phyloP scores from a whole-genome alignment of 768 basidiomycete genomes.

The Termitomyces sp. region DNA sequence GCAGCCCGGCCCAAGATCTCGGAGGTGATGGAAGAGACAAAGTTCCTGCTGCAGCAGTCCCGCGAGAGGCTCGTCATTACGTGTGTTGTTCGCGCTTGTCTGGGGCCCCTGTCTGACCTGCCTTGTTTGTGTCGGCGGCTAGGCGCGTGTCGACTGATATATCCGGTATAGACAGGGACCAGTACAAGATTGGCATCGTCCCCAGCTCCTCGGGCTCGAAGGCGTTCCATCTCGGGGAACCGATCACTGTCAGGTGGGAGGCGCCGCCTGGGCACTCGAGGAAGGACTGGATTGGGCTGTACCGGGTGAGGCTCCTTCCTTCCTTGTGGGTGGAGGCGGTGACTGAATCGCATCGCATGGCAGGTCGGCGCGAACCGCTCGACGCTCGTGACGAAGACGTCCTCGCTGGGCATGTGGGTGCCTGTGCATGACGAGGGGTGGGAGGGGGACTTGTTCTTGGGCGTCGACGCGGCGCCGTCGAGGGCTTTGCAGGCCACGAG shows the following conservation, averaged over 20 bases:
- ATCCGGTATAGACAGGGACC: constrained; percentile 70
- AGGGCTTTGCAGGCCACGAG: constrained; percentile 38
- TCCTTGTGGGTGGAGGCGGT: neutral
- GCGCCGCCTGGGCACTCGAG: constrained; percentile 84
- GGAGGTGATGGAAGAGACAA: constrained; percentile 91
- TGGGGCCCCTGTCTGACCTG: neutral
- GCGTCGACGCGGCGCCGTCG: constrained; percentile 25
- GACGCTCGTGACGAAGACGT: constrained; percentile 74
- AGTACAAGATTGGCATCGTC: constrained; percentile 68
- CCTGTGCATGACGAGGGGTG: constrained; percentile 91
- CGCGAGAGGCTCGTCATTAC: constrained; percentile 89
- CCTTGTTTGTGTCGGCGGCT: constrained; percentile 14
- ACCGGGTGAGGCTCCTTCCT: constrained; percentile 44
- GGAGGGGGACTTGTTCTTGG: constrained; percentile 79
- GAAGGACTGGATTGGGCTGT: constrained; percentile 95
- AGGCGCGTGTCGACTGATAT: constrained; percentile 82
- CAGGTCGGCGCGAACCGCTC: constrained; percentile 88
- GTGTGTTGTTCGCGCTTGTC: constrained; percentile 37
- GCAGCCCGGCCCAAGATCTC: constrained; percentile 86
- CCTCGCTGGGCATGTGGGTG: constrained; percentile 88
- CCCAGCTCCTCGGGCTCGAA: constrained; percentile 43
- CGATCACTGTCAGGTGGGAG: constrained; percentile 81
- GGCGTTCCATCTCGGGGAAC: constrained; percentile 82
- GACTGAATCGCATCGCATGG: neutral
- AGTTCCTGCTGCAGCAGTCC: constrained; percentile 84